Conservation (phyloP, 805 yeast genomes). For the Yarrowia hollandica region DNA sequence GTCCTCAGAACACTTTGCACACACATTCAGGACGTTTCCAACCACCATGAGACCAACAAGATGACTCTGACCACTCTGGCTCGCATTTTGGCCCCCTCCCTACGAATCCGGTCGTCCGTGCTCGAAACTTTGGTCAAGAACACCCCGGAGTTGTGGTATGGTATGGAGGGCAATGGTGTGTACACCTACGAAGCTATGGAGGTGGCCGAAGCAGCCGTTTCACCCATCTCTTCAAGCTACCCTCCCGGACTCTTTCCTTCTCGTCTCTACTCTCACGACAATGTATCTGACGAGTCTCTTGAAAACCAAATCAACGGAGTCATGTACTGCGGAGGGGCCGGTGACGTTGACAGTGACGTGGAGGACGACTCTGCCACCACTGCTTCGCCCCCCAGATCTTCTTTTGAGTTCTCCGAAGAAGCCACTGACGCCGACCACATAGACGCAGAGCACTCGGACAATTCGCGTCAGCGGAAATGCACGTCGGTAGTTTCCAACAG, state of each 20-base stretch:
- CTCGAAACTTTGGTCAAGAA: not conserved
- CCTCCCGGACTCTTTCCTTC: slow-evolving; percentile 20
- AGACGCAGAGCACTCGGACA: not conserved
- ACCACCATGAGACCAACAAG: slow-evolving; percentile 27
- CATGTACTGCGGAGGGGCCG: slow-evolving; percentile 7
- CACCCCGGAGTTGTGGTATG: slow-evolving; percentile 24
- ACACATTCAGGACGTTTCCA: slow-evolving; percentile 24
- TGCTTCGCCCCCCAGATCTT: not conserved
- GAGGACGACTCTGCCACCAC: slow-evolving; percentile 4
- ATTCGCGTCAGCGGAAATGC: not conserved
- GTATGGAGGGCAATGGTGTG: slow-evolving; percentile 11
- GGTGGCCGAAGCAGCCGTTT: not conserved
- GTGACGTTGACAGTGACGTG: not conserved
- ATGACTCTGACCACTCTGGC: not conserved
- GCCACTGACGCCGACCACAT: not conserved
- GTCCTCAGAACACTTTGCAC: slow-evolving; percentile 2
- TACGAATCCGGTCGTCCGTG: not conserved
- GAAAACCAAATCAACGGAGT: slow-evolving; percentile 14
- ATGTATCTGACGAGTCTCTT: slow-evolving; percentile 15
- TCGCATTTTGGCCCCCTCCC: slow-evolving; percentile 1
- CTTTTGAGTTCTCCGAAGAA: slow-evolving; percentile 2
- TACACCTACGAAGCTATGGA: slow-evolving; percentile 14
- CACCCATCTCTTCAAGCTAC: not conserved
- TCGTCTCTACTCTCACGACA: slow-evolving; percentile 15
- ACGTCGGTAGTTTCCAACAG: not conserved